phyloP scores from a whole-genome alignment of 129 eudicot species.

The Solidago caesia region DNA sequence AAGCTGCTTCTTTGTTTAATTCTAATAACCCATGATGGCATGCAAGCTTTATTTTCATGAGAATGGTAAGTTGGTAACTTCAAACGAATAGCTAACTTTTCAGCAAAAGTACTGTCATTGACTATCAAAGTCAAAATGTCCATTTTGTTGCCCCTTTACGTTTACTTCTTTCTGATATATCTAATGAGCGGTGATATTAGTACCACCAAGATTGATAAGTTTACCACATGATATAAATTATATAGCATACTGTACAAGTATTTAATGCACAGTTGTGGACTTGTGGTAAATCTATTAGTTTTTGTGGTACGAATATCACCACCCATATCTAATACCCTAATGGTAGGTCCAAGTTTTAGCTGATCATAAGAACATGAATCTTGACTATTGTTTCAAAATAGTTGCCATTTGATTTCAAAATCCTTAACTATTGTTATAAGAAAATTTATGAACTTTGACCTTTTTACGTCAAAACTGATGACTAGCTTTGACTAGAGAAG shows the following conservation, averaged over 20 bases:
- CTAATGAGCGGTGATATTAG: too few species aligned
- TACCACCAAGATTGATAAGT: too few species aligned
- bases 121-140: neutral
- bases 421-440: neutral
- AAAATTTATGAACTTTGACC: neutral
- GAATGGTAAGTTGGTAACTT: neutral
- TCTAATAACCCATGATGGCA: neutral
- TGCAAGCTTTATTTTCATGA: slow-evolving; percentile 1
- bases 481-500: slow-evolving; percentile 12
- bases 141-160: too few species aligned
- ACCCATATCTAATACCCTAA: too few species aligned
- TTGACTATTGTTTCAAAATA: neutral
- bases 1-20: neutral
- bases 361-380: neutral
- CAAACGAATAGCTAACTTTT: neutral
- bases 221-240: too few species aligned
- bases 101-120: neutral
- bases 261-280: too few species aligned
- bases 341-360: neutral
- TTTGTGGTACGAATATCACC: too few species aligned
- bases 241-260: too few species aligned
- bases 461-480: slow-evolving; percentile 11
- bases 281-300: too few species aligned
- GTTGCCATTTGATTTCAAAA: neutral
- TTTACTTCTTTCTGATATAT: too few species aligned